These are phyloP conservation scores for Tuber calosporum DNA, from an alignment of 495 filamentous ascomycete genomes.

Conservation along the genomic window DNA sequence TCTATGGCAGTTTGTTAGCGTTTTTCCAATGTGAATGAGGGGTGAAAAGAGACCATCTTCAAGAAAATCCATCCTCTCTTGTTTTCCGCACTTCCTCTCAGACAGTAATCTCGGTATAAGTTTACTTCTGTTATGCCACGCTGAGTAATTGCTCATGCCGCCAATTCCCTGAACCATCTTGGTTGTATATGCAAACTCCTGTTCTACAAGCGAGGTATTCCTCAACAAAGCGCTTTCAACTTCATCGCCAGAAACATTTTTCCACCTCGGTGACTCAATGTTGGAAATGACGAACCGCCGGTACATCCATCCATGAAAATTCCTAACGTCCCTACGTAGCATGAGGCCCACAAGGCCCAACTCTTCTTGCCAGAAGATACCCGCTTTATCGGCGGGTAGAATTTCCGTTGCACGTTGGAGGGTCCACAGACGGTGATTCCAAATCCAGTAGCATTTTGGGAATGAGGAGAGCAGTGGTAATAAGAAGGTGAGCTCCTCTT, in stretches of 20 bases:
- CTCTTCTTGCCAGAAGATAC: constrained; percentile 72
- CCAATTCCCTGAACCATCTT: constrained; percentile 69
- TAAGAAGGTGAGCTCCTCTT: constrained; percentile 66
- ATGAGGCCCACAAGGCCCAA: constrained; percentile 74
- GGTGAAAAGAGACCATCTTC: constrained; percentile 55
- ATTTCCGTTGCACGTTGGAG: constrained; percentile 61
- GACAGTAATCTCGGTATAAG: constrained; percentile 69
- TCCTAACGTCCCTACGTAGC: constrained; percentile 75
- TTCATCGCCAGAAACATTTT: constrained; percentile 38
- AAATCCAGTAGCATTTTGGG: constrained; percentile 99
- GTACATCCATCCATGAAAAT: constrained; percentile 98
- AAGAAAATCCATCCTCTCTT: constrained; percentile 58
- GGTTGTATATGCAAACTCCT: constrained; percentile 82
- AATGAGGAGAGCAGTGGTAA: constrained; percentile 73
- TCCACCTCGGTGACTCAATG: constrained; percentile 54
- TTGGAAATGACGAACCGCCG: constrained; percentile 63
- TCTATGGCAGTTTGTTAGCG: constrained; percentile 48
- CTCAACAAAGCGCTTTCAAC: not conserved
- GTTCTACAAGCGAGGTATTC: constrained; percentile 54
- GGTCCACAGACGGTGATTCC: constrained; percentile 92
- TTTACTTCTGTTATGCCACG: constrained; percentile 85
- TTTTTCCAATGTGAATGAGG: not conserved
- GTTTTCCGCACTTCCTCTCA: constrained; percentile 57
- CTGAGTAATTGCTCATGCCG: constrained; percentile 90
- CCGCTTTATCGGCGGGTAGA: constrained; percentile 51